Evolutionary conservation across 176 grass and related monocot species (phyloP), one percentile per base, ranked within the genome.

Genomic region (Zizania latifolia): DNA sequence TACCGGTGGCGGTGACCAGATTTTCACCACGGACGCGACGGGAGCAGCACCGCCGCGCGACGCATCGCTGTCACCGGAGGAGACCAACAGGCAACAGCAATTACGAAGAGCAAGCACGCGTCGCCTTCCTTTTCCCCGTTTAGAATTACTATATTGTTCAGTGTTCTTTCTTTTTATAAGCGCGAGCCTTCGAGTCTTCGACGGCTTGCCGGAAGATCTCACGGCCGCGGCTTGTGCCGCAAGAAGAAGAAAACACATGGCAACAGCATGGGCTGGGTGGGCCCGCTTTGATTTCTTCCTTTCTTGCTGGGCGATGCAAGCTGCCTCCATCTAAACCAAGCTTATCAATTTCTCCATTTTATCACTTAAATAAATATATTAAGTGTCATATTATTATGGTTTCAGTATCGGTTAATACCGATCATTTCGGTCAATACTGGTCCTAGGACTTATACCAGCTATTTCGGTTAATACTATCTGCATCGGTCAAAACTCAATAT

Each of bases 211-310:
- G 35, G 77, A 59, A 50, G 15, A 70, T 48, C 14, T 6, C 27
- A 19, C 41, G 23, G 65, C 77, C 57, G 19, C 35, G 51, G 23
- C 65, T 80, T 80, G 77, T 29, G 77, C 65, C 10, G 65, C 64
- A 70, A 70, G 65, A 80, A 70, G 64, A 70, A 39, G 54, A 13
- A 27, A 51, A 11, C 10, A 19, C 29, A 29, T n/a, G 68, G 0
- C 44, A 28, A 71, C 68, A 45, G 48, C 48, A 53, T 10, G 48
- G 48, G n/a, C 17, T 6, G 19, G 48, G 22, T 19, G 48, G 48
- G 0, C 19, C 44, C n/a, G 48, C 6, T 53, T 21, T 50, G n/a
- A 50, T 50, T 35, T 16, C 16, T 19, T 34, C 43, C 59, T 75
- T 75, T 53, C 55, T 65, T 77, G 40, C 40, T 48, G 58, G 11